phyloP scores from a whole-genome alignment of 306 rosid genomes.

The Bauhinia variegata region DNA sequence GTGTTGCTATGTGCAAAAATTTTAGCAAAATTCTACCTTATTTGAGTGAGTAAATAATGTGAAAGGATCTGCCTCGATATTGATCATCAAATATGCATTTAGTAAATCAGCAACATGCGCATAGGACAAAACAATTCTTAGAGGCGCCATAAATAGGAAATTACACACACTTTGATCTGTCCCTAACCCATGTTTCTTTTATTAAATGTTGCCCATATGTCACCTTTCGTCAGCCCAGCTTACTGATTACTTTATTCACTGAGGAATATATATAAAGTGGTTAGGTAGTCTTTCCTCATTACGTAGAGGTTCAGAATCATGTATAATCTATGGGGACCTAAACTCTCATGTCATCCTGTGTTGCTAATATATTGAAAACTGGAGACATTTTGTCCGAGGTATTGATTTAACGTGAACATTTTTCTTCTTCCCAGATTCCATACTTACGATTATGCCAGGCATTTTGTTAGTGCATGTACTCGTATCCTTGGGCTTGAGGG shows the following conservation, averaged over 20 bases:
- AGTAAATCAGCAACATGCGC: not conserved
- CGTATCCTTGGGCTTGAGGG: conserved; percentile 96
- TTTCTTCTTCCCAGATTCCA: conserved; percentile 70
- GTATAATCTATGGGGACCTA: not conserved
- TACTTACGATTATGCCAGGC: conserved; percentile 97
- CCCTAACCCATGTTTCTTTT: not conserved
- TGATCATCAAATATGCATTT: not conserved
- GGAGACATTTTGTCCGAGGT: conserved; percentile 1
- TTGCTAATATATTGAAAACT: conserved; percentile 9
- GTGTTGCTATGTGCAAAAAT: not conserved
- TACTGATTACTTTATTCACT: conserved; percentile 6
- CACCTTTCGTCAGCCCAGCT: not conserved
- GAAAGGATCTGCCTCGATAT: conserved; percentile 18
- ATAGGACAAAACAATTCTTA: not conserved
- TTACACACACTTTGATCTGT: conserved; percentile 6
- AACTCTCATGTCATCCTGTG: not conserved
- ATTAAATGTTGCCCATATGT: not conserved
- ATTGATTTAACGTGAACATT: conserved; percentile 13
- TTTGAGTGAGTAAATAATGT: conserved; percentile 8
- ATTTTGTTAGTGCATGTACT: conserved; percentile 96
- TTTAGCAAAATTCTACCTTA: conserved; percentile 1
- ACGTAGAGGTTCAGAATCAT: not conserved
- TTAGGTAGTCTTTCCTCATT: not conserved
- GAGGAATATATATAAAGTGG: conserved; percentile 17
- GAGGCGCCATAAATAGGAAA: conserved; percentile 14